phyloP scores from a whole-genome alignment of 441 rosid species.

The Erysimum pusillum region DNA sequence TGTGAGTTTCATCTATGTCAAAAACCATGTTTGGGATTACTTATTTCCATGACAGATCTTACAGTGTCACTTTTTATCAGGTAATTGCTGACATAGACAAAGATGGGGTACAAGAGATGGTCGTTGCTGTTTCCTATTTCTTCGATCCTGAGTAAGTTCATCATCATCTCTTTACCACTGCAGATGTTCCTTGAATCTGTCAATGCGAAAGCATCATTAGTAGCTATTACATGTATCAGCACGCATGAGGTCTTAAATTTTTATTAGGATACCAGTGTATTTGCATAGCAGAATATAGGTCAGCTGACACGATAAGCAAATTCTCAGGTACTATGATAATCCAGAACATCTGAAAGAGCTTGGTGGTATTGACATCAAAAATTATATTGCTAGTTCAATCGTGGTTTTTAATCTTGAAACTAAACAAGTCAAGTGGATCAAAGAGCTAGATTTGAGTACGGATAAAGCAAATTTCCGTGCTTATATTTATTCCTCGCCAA shows the following conservation, averaged over 20 bases:
- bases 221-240: conserved; percentile 25
- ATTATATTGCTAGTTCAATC: conserved; percentile 87
- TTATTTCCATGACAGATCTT: conserved; percentile 41
- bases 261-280: conserved; percentile 15
- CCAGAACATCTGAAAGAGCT: conserved; percentile 89
- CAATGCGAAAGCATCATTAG: conserved; percentile 30
- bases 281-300: conserved; percentile 23
- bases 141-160: conserved; percentile 94
- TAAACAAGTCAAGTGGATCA: conserved; percentile 95
- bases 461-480: conserved; percentile 78
- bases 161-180: conserved; percentile 1
- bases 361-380: conserved; percentile 85
- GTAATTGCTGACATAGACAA: conserved; percentile 98
- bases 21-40: conserved; percentile 37
- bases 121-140: conserved; percentile 95
- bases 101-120: conserved; percentile 95
- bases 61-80: conserved; percentile 56
- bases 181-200: conserved; percentile 12
- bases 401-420: conserved; percentile 97
- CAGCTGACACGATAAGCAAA: conserved; percentile 26
- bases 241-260: conserved; percentile 13
- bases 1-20: conserved; percentile 63
- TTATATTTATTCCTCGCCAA: conserved; percentile 92
- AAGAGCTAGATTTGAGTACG: conserved; percentile 85
- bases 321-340: conserved; percentile 91